Base-by-base conservation (phyloP, 257 asterid genomes). In the Agastache rugosa region DNA sequence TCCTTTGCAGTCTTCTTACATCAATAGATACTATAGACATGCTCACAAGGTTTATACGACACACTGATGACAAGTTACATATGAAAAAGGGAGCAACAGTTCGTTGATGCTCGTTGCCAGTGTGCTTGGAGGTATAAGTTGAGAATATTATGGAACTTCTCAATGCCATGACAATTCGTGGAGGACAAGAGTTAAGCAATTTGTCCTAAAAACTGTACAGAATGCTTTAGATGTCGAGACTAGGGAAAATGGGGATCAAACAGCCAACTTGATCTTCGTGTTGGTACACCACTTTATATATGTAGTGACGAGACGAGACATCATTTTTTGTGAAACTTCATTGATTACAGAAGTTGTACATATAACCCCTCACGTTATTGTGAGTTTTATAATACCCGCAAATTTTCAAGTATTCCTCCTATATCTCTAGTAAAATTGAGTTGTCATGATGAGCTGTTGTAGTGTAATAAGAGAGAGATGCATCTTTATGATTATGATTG, bases 21-120 rank as follows among this genome's bases (percentile, higher is more conserved):
- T 94, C 78, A 94, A 94, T 85, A 89, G 98, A 80, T 94, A 94
- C 83, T 94, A 90, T 0, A 92, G 99, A 54, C 89, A 86, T 78
- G 99, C 99, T 78, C 89, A 90, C 79, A 64, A 65, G 81, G 85
- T 91, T n/a, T 62, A 41, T 77, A 63, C 72, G 39, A 65, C 6
- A 19, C 20, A 20, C 51, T 17, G 47, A 5, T 1, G 11, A 42
- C 19, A 37, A 8, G 19, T 56, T 22, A 5, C 22, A 3, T 14
- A 31, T 5, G 74, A 11, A 35, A 11, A 35, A 54, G 35, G 27
- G 42, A 73, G 66, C 55, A 39, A 15, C 61, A 47, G 37, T 55
- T 55, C 4, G 47, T 59, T 25, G 69, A 22, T 63, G 71, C 63
- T 20, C 39, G 1, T 31, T 14, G 54, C 71, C 65, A 6, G 22